A percentile compares a stretch with the other conserved stretches of the same genome.
Conservation (phyloP, 768 basidiomycete genomes). For the Atractiella rhizophila region DNA sequence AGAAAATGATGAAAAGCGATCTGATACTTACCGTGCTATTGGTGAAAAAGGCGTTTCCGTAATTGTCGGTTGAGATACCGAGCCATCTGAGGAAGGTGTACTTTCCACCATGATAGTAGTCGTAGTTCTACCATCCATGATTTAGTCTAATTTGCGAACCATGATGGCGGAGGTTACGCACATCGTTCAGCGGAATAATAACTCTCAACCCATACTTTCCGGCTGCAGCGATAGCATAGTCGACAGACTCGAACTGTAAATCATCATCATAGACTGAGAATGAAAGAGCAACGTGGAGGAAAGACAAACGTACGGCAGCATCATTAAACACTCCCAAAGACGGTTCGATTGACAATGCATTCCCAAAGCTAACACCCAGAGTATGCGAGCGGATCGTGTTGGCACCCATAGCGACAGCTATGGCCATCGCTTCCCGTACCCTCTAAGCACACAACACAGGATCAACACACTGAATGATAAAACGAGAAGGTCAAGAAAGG, state of each 20-base stretch:
- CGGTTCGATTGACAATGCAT: conserved; percentile 18
- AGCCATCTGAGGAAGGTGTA: conserved; percentile 15
- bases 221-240: no score
- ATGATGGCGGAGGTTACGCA: conserved; percentile 11
- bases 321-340: conserved; percentile 18
- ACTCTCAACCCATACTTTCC: conserved; percentile 12
- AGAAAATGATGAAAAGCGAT: no score
- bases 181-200: conserved; percentile 14
- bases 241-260: no score
- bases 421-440: conserved; percentile 15
- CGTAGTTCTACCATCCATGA: neutral
- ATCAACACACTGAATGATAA: neutral
- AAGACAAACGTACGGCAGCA: conserved; percentile 17
- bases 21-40: no score
- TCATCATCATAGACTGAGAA: no score
- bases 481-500: neutral
- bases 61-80: conserved; percentile 9
- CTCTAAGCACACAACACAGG: neutral
- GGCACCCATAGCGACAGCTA: conserved; percentile 16
- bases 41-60: conserved; percentile 12
- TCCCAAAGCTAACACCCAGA: conserved; percentile 20
- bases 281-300: conserved; percentile 21
- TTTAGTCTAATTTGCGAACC: neutral
- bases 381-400: conserved; percentile 19
- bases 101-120: conserved; percentile 13